phyloP scores from a whole-genome alignment of 257 asterid species.

The Solanum chmielewskii region DNA sequence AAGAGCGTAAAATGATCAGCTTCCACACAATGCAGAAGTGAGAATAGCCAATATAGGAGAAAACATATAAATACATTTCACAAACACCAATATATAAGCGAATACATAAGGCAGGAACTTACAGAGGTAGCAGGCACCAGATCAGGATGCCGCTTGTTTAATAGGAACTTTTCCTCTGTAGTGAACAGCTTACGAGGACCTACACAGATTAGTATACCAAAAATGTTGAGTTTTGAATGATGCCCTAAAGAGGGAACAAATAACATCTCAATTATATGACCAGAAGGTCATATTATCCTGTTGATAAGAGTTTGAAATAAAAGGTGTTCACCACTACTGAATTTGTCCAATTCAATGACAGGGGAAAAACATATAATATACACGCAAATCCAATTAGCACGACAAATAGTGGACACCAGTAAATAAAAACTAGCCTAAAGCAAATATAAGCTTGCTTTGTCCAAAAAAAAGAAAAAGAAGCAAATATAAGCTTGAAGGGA shows the following conservation, averaged over 20 bases:
- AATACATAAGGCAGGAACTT: slow-evolving; percentile 13
- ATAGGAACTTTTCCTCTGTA: slow-evolving; percentile 54
- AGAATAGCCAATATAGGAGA: background rate
- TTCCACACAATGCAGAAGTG: background rate
- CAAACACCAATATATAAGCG: background rate
- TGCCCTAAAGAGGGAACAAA: background rate
- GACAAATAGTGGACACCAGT: background rate
- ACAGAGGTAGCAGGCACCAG: slow-evolving; percentile 69
- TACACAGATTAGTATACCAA: slow-evolving; percentile 13
- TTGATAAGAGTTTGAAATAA: background rate
- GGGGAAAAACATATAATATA: background rate
- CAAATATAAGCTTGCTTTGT: background rate
- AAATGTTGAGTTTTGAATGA: background rate
- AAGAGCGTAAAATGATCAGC: background rate
- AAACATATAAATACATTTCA: background rate
- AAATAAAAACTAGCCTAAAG: background rate
- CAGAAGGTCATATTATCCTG: background rate
- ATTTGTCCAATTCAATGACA: background rate
- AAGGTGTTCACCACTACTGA: background rate
- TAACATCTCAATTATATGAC: background rate
- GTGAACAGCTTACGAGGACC: slow-evolving; percentile 65
- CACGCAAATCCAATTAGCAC: background rate
- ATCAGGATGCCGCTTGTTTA: slow-evolving; percentile 70
- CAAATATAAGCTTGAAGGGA: background rate
- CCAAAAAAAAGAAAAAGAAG: background rate